Evolutionary conservation across 495 filamentous ascomycete species (phyloP), one percentile per base, ranked within the genome.

Genomic region (Penicillium antarcticum): DNA sequence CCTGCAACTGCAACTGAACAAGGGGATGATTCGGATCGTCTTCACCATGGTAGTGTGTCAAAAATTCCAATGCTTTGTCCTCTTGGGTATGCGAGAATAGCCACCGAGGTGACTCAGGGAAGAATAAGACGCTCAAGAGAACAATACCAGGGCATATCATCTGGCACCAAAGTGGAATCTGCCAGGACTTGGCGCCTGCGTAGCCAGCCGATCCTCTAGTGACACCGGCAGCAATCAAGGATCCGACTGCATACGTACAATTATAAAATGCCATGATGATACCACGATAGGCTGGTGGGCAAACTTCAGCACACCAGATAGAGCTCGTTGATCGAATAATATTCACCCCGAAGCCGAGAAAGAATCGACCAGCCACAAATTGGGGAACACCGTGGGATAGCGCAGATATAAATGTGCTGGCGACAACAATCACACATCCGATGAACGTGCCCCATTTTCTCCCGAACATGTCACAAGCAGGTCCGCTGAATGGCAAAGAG

Each of bases 331-430:
- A 78, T 38, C 80, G 76, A 37, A 78, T 76, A 18, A 87, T 82
- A 21, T 78, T 80, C 16, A 87, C 84, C 9, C 87, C 86, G 57
- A 90, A 87, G 3, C 86, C 86, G 19, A 91, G 79, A 18, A 89
- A 61, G 63, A 90, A 89, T 12, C 87, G 78, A n/a, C 86, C 87
- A n/a, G 74, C 85, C 57, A 87, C 81, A 54, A 89, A 88, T 56
- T 76, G 71, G 11, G 58, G 60, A 13, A 79, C 57, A 45, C 26
- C 31, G 11, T 36, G 59, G 1, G 75, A 66, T 1, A 71, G 56
- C 2, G 71, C 79, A 52, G 79, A 74, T 16, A 81, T 62, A 53
- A 69, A 68, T 2, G 80, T 80, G 12, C 80, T 77, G 21, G 80
- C 39, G 29, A 84, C 71, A 57, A 86, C 79, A 45, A 83, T 65